A percentile compares a stretch with the other conserved stretches of the same genome.
phyloP scores from a whole-genome alignment of 148 eudicot genomes.

The Pharnaceum exiguum region DNA sequence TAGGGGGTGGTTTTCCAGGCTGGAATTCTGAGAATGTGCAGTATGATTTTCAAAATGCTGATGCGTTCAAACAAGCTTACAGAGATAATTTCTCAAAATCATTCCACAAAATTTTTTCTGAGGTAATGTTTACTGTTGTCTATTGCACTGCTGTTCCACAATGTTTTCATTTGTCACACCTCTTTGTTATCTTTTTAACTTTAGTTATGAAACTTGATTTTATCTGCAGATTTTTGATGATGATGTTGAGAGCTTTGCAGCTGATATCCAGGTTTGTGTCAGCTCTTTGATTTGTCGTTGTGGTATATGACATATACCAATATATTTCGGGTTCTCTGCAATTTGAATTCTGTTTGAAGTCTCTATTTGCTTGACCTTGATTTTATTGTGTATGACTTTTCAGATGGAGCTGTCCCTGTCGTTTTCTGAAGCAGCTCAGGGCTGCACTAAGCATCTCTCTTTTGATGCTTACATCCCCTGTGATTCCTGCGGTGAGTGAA shows the following conservation, averaged over 20 bases:
- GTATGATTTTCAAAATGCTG: slow-evolving; percentile 41
- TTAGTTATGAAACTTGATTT: background rate
- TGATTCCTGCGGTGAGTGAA: slow-evolving; percentile 76
- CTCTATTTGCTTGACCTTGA: slow-evolving; percentile 11
- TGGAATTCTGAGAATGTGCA: slow-evolving; percentile 36
- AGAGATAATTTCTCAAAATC: slow-evolving; percentile 63
- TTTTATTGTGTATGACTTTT: slow-evolving; percentile 13
- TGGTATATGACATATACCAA: background rate
- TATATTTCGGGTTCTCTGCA: too few relatives aligned
- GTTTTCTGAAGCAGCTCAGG: slow-evolving; percentile 81
- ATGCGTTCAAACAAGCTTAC: slow-evolving; percentile 49
- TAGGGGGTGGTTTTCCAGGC: slow-evolving; percentile 29
- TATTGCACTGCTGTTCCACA: background rate
- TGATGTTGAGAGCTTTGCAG: slow-evolving; percentile 51
- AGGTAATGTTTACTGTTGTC: slow-evolving; percentile 41
- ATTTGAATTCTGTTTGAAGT: too few relatives aligned
- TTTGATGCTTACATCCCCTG: slow-evolving; percentile 73
- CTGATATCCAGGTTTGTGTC: slow-evolving; percentile 71
- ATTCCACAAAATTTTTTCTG: slow-evolving; percentile 81
- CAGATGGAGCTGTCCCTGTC: slow-evolving; percentile 75
- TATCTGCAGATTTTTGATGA: slow-evolving; percentile 72
- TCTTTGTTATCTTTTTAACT: too few relatives aligned
- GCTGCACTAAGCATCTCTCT: slow-evolving; percentile 74
- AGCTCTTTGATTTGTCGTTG: slow-evolving; percentile 6
- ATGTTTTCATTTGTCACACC: background rate